Base-by-base conservation (phyloP, 1,284 basidiomycete genomes). In the Pyrrhoderma noxium region DNA sequence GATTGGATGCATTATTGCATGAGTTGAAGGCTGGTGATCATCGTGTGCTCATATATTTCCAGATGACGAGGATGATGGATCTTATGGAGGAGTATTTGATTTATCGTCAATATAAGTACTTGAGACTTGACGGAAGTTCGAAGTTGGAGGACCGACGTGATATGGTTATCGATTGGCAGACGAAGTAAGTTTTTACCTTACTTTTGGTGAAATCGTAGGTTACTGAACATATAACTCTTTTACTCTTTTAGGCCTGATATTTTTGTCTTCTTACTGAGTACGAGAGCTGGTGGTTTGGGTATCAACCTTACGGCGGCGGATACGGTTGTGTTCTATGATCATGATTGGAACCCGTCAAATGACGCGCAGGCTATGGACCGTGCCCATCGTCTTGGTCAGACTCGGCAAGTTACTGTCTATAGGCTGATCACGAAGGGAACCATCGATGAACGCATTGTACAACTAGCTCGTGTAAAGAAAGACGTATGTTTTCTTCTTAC, bases 31-130 rank as follows among this genome's bases (percentile, higher is more conserved):
- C 82, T 31, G 89, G 85, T 8, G 94, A 94, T 51, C 96, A 99
- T 69, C 85, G 94, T 45, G 93, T 97, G 19, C 71, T 99, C 59
- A 79, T 99, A 47, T 99, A 99, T 73, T 99, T 98, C 85, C 96
- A 99, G 70, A 99, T 99, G 96, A 99, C 96, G 21, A 82, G 87
- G 58, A 99, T 99, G 96, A 98, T 99, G 83, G 95, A 99, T 65
- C 74, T 99, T 54, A 95, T 99, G 83, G 96, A 99, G 67, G 96
- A 99, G 66, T 99, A 98, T 67, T 75, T 99, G 51, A 93, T 97
- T 59, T 97, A 91, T 71, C 82, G 95, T 5, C 95, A 98, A 68
- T 95, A 96, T 78, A 97, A 97, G 70, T 99, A 99, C 65, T 72
- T 99, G 25, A 82, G 96, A 37, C 73, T 99, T 42, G 96, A 99